phyloP scores from a whole-genome alignment of 139 green algal species.

The Pseudopediastrum boryanum region DNA sequence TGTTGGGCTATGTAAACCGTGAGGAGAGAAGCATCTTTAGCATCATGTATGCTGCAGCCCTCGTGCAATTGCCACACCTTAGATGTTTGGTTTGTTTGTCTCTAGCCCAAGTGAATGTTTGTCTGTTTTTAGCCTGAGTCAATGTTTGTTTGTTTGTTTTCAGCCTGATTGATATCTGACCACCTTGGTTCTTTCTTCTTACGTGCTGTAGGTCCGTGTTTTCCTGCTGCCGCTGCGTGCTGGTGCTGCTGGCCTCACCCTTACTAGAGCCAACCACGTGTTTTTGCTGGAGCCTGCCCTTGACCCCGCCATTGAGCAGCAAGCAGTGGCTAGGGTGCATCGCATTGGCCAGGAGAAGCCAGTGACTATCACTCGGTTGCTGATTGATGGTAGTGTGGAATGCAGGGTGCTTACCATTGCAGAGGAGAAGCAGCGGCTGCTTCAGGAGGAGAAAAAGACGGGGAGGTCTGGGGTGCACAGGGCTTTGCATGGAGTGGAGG shows the following conservation, averaged over 20 bases:
- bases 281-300: constrained; percentile 74
- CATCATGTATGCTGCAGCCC: too few relatives aligned
- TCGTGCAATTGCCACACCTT: too few relatives aligned
- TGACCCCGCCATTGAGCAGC: constrained; percentile 81
- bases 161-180: too few relatives aligned
- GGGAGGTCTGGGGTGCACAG: too few relatives aligned
- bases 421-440: constrained; percentile 41
- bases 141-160: too few relatives aligned
- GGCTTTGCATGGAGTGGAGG: not conserved
- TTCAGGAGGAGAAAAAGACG: constrained; percentile 4
- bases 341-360: constrained; percentile 79
- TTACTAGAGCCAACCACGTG: constrained; percentile 66
- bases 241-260: constrained; percentile 65
- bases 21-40: too few relatives aligned
- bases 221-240: constrained; percentile 63
- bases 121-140: too few relatives aligned
- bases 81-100: too few relatives aligned
- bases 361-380: constrained; percentile 53
- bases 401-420: constrained; percentile 59
- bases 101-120: too few relatives aligned
- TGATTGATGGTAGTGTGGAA: constrained; percentile 65
- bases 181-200: too few relatives aligned
- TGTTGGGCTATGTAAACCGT: too few relatives aligned
- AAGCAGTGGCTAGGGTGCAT: constrained; percentile 81
- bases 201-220: constrained; percentile 47